Conservation (phyloP, 2,329 filamentous ascomycete species). For the Setomelanomma holmii region DNA sequence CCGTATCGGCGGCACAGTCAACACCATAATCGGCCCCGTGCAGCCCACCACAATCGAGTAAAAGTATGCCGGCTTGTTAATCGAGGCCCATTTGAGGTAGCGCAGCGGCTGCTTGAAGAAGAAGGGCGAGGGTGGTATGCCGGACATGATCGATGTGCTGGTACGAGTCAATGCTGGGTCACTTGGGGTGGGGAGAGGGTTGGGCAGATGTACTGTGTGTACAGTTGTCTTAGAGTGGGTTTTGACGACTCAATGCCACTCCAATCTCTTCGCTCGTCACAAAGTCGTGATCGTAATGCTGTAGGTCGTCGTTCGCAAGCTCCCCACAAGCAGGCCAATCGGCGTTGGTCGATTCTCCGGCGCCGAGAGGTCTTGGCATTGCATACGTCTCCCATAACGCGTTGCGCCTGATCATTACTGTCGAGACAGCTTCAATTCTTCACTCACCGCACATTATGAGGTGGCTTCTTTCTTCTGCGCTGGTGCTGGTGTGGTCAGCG, state of each 20-base stretch:
- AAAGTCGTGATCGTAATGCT: not conserved
- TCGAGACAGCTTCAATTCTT: slow-evolving; percentile 30
- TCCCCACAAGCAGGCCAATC: slow-evolving; percentile 19
- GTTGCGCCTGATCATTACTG: slow-evolving; percentile 11
- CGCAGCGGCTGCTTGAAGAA: slow-evolving; percentile 87
- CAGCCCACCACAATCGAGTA: slow-evolving; percentile 80
- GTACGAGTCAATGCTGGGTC: slow-evolving; percentile 2
- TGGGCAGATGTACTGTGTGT: not conserved
- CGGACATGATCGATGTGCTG: slow-evolving; percentile 60
- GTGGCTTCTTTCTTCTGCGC: slow-evolving; percentile 71
- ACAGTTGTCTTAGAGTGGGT: not conserved
- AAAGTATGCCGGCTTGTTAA: slow-evolving; percentile 90
- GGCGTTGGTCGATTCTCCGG: slow-evolving; percentile 34
- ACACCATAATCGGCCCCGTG: slow-evolving; percentile 73
- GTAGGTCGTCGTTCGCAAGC: slow-evolving; percentile 3
- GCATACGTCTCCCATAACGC: slow-evolving; percentile 47
- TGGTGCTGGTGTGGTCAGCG: slow-evolving; percentile 71
- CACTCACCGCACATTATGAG: slow-evolving; percentile 67
- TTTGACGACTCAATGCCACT: not conserved
- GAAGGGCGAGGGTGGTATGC: slow-evolving; percentile 52
- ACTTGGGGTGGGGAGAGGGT: not conserved
- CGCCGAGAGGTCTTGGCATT: slow-evolving; percentile 40
- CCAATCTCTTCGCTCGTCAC: not conserved
- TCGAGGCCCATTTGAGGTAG: slow-evolving; percentile 87
- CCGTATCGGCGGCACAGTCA: slow-evolving; percentile 77